Evolutionary conservation across 2,329 filamentous ascomycete genomes (phyloP).

Genomic region (Neobulgaria alba): DNA sequence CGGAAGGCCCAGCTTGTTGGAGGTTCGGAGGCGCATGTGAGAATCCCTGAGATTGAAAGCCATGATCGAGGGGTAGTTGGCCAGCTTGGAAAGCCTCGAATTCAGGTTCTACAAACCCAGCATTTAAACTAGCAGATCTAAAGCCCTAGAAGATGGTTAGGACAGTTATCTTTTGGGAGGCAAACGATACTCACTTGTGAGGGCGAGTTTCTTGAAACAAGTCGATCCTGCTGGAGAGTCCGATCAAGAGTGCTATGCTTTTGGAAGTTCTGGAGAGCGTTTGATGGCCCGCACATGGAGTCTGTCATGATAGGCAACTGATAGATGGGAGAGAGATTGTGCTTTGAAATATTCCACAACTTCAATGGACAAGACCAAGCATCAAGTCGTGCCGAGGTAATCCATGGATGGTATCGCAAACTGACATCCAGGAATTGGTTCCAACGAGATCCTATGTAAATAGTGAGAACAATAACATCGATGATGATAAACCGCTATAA

Average conservation of each 20-base stretch:
- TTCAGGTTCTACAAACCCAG: constrained; percentile 52
- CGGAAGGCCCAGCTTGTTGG: constrained; percentile 14
- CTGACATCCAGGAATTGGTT: neutral
- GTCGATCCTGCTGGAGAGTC: constrained; percentile 62
- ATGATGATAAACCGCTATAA: no score
- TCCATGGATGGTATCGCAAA: neutral
- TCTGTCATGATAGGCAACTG: constrained; percentile 45
- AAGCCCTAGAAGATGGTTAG: constrained; percentile 42
- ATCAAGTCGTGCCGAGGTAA: neutral
- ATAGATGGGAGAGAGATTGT: no score
- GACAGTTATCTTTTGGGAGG: constrained; percentile 1
- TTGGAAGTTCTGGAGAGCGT: constrained; percentile 62
- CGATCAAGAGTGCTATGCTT: constrained; percentile 59
- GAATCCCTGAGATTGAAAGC: constrained; percentile 16
- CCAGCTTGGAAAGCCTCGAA: constrained; percentile 62
- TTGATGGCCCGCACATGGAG: constrained; percentile 62
- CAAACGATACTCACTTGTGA: constrained; percentile 39
- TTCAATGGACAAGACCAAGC: no score
- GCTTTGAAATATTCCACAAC: no score
- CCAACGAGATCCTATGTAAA: neutral
- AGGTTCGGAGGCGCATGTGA: constrained; percentile 10
- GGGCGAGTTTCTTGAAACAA: constrained; percentile 44
- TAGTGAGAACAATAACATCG: neutral
- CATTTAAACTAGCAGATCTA: constrained; percentile 45
- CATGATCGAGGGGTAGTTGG: constrained; percentile 30